Conservation (phyloP, 805 yeast species). For the Metschnikowia gruessii region DNA sequence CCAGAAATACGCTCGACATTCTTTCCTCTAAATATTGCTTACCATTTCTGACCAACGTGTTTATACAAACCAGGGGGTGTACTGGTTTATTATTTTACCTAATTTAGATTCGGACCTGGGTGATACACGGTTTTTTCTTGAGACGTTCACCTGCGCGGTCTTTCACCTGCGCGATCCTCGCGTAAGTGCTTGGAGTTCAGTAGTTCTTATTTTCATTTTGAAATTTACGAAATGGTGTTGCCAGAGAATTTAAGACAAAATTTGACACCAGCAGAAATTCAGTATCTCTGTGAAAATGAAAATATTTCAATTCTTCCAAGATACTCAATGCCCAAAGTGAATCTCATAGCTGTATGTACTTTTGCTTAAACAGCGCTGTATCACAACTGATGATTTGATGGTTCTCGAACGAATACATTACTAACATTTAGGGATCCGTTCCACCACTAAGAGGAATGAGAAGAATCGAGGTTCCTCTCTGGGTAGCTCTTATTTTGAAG, state of each 20-base stretch:
- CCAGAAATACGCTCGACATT: no score
- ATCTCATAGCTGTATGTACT: constrained; percentile 58
- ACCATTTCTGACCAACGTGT: no score
- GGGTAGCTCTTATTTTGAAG: constrained; percentile 83
- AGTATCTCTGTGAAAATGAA: constrained; percentile 82
- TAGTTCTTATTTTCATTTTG: neutral
- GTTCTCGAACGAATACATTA: neutral
- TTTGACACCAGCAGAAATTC: constrained; percentile 73
- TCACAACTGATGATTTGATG: neutral
- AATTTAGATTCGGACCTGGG: no score
- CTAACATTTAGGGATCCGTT: constrained; percentile 40
- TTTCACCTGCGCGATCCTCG: neutral
- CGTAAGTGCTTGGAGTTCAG: neutral
- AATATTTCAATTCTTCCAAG: constrained; percentile 73
- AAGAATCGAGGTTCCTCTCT: constrained; percentile 69
- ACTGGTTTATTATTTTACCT: no score
- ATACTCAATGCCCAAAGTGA: constrained; percentile 61
- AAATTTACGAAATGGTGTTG: constrained; percentile 14
- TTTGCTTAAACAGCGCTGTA: neutral
- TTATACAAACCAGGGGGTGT: no score
- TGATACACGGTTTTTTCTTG: no score
- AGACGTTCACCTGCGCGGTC: constrained; percentile 1
- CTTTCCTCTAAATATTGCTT: no score
- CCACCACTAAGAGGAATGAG: constrained; percentile 67
- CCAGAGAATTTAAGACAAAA: constrained; percentile 28